A percentile compares a stretch with the other conserved stretches of the same genome.
phyloP scores from a whole-genome alignment of 352 stramenopile species.

The Ophiocytium majus region DNA sequence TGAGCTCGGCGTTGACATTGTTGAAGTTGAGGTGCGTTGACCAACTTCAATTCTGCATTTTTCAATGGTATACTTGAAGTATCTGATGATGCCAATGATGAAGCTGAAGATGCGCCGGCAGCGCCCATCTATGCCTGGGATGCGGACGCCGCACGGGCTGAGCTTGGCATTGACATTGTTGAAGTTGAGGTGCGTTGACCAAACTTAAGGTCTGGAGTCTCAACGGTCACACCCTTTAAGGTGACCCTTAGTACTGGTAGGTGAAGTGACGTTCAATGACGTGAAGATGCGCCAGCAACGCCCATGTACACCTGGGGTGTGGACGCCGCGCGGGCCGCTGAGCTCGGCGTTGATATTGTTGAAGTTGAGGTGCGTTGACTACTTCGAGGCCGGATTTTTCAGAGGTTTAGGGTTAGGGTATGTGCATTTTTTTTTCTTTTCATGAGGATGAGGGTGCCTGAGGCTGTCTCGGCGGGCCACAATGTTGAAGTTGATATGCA shows the following conservation, averaged over 20 bases:
- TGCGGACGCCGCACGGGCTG: not conserved
- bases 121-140: conserved; percentile 12
- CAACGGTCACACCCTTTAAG: no score
- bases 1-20: not conserved
- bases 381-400: no score
- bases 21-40: conserved; percentile 9
- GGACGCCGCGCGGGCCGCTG: not conserved
- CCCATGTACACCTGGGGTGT: conserved; percentile 9
- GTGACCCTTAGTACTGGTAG: no score
- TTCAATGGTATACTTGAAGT: no score
- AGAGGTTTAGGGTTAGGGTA: no score
- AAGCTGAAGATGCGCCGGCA: not conserved
- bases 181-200: conserved; percentile 15
- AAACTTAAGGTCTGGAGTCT: no score
- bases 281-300: not conserved
- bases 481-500: no score
- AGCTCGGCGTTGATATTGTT: not conserved
- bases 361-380: conserved; percentile 15
- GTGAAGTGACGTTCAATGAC: not conserved
- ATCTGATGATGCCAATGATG: not conserved
- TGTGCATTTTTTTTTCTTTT: no score
- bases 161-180: not conserved
- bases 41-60: no score
- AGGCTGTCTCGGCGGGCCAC: no score
- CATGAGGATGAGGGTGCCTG: no score